phyloP scores from a whole-genome alignment of 768 basidiomycete genomes.

The Lentinula guzmanii region DNA sequence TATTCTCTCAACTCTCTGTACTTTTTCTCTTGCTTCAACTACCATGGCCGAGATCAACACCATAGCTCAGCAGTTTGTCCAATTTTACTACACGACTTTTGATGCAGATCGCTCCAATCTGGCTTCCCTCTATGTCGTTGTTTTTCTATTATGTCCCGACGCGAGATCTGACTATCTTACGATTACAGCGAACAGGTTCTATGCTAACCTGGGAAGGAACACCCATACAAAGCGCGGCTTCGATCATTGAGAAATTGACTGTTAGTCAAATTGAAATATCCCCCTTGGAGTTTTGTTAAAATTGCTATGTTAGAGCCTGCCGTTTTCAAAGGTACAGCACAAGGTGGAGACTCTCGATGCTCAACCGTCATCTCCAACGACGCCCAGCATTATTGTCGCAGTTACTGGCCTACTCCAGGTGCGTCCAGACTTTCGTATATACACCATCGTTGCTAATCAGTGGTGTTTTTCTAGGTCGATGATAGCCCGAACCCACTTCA shows the following conservation, averaged over 20 bases:
- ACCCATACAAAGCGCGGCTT: conserved; percentile 44
- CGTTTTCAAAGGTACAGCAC: conserved; percentile 81
- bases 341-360: conserved; percentile 78
- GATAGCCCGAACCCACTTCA: conserved; percentile 72
- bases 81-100: conserved; percentile 82
- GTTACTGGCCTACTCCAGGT: conserved; percentile 87
- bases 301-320: conserved; percentile 44
- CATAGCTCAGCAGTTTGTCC: conserved; percentile 74
- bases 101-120: conserved; percentile 56
- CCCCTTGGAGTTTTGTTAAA: neutral
- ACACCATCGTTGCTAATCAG: neutral
- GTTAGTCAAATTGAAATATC: conserved; percentile 30
- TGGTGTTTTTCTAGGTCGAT: conserved; percentile 56
- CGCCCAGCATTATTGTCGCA: conserved; percentile 65
- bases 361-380: conserved; percentile 67
- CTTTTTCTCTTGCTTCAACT: conserved; percentile 11
- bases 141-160: conserved; percentile 9
- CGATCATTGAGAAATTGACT: conserved; percentile 68
- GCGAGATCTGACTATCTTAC: conserved; percentile 21
- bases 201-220: conserved; percentile 82
- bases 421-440: conserved; percentile 16
- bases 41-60: conserved; percentile 66
- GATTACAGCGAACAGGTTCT: conserved; percentile 63
- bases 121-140: conserved; percentile 70
- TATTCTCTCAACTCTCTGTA: conserved; percentile 10